Conservation (phyloP, 192 early-diverging fungal species). For the Neocallimastix lanati region DNA sequence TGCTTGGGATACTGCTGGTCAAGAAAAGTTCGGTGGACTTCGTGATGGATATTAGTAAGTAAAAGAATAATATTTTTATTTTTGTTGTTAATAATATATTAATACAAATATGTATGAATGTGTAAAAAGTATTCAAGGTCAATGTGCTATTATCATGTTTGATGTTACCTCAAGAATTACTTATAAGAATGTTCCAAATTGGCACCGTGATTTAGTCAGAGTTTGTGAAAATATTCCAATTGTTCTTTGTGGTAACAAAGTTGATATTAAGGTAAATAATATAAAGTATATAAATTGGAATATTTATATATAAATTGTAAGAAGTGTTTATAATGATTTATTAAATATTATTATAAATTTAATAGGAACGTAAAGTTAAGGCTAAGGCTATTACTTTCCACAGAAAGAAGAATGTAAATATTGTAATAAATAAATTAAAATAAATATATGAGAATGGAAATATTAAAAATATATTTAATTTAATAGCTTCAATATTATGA, state of each 20-base stretch:
- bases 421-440: not conserved
- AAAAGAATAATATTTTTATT: too few species aligned
- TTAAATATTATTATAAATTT: not conserved
- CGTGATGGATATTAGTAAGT: slow-evolving; percentile 96
- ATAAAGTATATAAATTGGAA: too few species aligned
- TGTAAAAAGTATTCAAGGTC: slow-evolving; percentile 66
- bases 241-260: slow-evolving; percentile 99
- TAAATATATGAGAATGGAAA: slow-evolving; percentile 20
- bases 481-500: slow-evolving; percentile 96
- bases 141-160: slow-evolving; percentile 99
- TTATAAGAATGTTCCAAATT: slow-evolving; percentile 99
- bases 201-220: slow-evolving; percentile 97
- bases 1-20: slow-evolving; percentile 99
- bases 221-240: slow-evolving; percentile 99
- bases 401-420: slow-evolving; percentile 64
- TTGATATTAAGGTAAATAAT: slow-evolving; percentile 81
- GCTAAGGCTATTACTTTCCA: slow-evolving; percentile 99
- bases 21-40: slow-evolving; percentile 99
- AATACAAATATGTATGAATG: not conserved
- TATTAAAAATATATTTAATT: not conserved
- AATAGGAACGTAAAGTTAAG: slow-evolving; percentile 95
- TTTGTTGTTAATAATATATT: too few species aligned
- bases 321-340: too few species aligned
- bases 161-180: slow-evolving; percentile 99
- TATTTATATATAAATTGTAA: too few species aligned